Conservation (phyloP, 2,329 filamentous ascomycete genomes). For the Exophiala sideris region DNA sequence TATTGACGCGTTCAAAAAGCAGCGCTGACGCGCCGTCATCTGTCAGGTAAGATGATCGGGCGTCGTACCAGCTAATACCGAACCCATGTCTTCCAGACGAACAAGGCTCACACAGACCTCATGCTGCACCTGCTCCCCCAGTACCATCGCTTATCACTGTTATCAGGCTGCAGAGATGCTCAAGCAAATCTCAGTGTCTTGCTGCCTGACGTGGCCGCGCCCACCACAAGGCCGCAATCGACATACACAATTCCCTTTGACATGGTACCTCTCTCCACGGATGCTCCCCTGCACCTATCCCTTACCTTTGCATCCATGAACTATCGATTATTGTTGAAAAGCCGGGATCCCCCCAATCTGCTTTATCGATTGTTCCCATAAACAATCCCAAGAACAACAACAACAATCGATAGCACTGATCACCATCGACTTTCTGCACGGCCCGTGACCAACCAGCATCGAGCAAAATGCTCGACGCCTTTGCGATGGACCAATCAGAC, state of each 20-base stretch:
- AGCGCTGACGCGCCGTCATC: neutral
- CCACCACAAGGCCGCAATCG: slow-evolving; percentile 4
- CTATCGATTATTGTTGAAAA: slow-evolving; percentile 14
- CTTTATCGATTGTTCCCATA: slow-evolving; percentile 21
- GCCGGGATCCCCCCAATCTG: slow-evolving; percentile 19
- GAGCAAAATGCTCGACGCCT: neutral
- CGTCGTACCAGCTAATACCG: neutral
- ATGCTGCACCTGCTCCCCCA: neutral
- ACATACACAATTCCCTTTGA: slow-evolving; percentile 14
- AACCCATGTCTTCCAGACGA: neutral
- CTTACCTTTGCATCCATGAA: slow-evolving; percentile 14
- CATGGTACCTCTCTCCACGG: slow-evolving; percentile 13
- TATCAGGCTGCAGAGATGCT: neutral
- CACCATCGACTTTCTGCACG: neutral
- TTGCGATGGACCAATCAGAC: slow-evolving; percentile 14
- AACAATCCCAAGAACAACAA: slow-evolving; percentile 17
- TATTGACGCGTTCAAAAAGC: neutral
- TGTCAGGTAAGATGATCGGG: slow-evolving; percentile 1
- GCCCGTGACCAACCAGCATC: neutral
- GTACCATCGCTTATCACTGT: neutral
- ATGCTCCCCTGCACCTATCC: slow-evolving; percentile 21
- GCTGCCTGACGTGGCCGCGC: neutral
- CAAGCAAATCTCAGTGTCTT: neutral
- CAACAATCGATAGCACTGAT: slow-evolving; percentile 18
- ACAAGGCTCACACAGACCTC: slow-evolving; percentile 6